Percentiles rank a stretch among this genome's conserved stretches.
Evolutionary conservation across 208 protist genomes (phyloP).

Genomic region (Wallacemonas sp.): DNA sequence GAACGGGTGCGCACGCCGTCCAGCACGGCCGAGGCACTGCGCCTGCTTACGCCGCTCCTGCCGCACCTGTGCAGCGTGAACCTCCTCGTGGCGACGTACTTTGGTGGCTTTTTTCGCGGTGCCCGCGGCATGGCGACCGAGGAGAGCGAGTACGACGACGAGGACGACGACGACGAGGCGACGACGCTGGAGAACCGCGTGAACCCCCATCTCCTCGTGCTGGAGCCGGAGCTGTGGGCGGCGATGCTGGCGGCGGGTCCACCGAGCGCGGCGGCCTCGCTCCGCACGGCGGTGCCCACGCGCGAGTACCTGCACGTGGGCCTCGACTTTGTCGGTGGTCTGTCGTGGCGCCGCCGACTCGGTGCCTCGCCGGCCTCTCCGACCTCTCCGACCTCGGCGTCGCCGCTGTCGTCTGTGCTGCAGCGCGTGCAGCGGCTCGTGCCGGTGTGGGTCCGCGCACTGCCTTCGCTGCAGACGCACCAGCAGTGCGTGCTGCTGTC

Average conservation of each 20-base stretch:
- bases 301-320: constrained; percentile 38
- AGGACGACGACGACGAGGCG: neutral
- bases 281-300: constrained; percentile 25
- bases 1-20: neutral
- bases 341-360: constrained; percentile 20
- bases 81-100: constrained; percentile 28
- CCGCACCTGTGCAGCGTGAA: constrained; percentile 15
- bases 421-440: constrained; percentile 26
- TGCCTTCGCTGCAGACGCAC: constrained; percentile 46
- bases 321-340: constrained; percentile 44
- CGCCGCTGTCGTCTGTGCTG: constrained; percentile 16
- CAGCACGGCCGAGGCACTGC: constrained; percentile 25
- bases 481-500: constrained; percentile 72
- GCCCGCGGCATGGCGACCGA: neutral
- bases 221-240: constrained; percentile 33
- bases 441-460: constrained; percentile 25
- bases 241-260: constrained; percentile 23
- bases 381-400: constrained; percentile 25
- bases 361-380: too few relatives aligned
- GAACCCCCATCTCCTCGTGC: constrained; percentile 10
- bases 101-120: constrained; percentile 5
- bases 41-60: constrained; percentile 12
- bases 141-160: neutral
- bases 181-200: neutral
- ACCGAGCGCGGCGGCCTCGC: constrained; percentile 25